These are phyloP conservation scores for Colletotrichum noveboracense DNA, from an alignment of 2,329 filamentous ascomycete species.

Conservation along the genomic window DNA sequence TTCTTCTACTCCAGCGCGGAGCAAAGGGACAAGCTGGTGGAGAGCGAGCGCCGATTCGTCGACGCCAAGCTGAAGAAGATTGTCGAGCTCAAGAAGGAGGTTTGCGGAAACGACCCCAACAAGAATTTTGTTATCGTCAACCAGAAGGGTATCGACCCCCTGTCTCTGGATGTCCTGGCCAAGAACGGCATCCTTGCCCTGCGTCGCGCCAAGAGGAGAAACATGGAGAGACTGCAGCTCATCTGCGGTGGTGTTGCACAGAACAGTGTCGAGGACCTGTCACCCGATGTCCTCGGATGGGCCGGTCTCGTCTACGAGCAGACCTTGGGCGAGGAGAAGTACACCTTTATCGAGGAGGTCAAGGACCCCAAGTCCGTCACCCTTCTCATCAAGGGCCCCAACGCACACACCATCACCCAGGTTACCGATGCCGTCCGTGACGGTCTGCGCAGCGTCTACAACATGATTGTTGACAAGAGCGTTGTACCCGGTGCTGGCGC, in stretches of 20 bases:
- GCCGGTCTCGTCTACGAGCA: constrained; percentile 97
- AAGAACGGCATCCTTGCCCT: constrained; percentile 98
- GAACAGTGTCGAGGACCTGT: constrained; percentile 95
- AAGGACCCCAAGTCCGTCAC: constrained; percentile 99
- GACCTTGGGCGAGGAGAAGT: constrained; percentile 97
- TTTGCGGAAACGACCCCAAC: constrained; percentile 90
- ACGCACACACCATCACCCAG: constrained; percentile 94
- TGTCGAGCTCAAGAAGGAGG: constrained; percentile 96
- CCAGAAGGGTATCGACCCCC: constrained; percentile 97
- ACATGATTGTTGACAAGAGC: constrained; percentile 98
- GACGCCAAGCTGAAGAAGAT: constrained; percentile 98
- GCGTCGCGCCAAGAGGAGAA: constrained; percentile 92
- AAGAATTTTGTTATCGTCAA: constrained; percentile 99
- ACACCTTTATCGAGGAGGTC: constrained; percentile 97
- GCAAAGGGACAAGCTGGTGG: constrained; percentile 96
- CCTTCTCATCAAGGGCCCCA: constrained; percentile 96
- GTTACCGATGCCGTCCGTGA: constrained; percentile 96
- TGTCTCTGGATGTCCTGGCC: constrained; percentile 92
- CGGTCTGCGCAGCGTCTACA: constrained; percentile 95
- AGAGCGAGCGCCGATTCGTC: constrained; percentile 94
- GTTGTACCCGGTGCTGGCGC: constrained; percentile 94
- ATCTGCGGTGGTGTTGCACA: constrained; percentile 90
- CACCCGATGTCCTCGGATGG: constrained; percentile 90
- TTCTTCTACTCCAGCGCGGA: constrained; percentile 99
- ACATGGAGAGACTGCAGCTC: constrained; percentile 98